Evolutionary conservation across 805 yeast genomes (phyloP), one percentile per base, ranked within the genome.

Genomic region (Candida chauliodis): DNA sequence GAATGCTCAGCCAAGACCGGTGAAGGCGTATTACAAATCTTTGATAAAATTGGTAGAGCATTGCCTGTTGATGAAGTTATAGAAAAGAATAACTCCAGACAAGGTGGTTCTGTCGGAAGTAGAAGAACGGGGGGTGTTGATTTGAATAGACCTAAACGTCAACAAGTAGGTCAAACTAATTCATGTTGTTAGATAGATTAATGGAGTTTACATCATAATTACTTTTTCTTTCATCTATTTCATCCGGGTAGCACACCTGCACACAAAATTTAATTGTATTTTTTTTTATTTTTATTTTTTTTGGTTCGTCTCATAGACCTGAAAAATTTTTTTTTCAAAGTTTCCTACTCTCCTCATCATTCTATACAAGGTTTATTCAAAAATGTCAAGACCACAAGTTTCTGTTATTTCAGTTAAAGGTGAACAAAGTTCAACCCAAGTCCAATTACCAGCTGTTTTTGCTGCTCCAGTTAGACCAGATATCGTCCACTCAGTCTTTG

Each of bases 381-480:
- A 49, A 60, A 75, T 75, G 75, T 73, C 72, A 56, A 89, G 96
- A 75, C 98, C 99, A 67, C 95, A 87, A 79, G 98, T 93, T 71
- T 78, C 97, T 62, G 97, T 95, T 65, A 77, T 84, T 75, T 75
- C 95, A 68, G 72, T 80, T 65, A 67, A 79, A 71, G 98, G 98
- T 73, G 85, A 84, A 73, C 79, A 85, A 66, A 74, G 95, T 69
- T 74, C 86, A 58, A 59, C 86, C 60, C 79, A 91, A 61, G 73
- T 90, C 59, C 87, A 95, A 62, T 80, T 93, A 66, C 99, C 99
- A 78, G 95, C 96, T 65, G 97, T 93, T 67, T 93, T 93, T 86
- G 73, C 88, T 75, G 96, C 99, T 68, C 99, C 99, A 73, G 95
- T 93, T 81, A 90, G 99, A 82, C 91, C 96, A 68, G 99, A 93